Percentiles rank a stretch among this genome's conserved stretches.
Evolutionary conservation across 495 filamentous ascomycete genomes (phyloP).

Genomic region (Pyrenula massariospora): DNA sequence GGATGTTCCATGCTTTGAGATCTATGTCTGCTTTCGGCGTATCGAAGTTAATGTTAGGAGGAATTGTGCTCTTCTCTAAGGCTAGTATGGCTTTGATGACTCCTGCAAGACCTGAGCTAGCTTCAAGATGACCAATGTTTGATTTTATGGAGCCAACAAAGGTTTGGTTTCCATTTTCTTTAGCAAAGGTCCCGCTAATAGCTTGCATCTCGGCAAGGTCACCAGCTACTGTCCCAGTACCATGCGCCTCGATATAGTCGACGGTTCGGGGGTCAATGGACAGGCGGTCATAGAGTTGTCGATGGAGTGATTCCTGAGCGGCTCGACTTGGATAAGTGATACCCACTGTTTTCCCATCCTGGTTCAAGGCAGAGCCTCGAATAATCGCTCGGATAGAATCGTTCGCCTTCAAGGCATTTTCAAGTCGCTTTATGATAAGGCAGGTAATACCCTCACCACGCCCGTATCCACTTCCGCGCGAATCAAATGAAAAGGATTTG

Average conservation of each 20-base stretch:
- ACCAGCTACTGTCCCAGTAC: slow-evolving; percentile 8
- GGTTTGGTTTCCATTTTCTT: slow-evolving; percentile 2
- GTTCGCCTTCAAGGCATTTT: slow-evolving; percentile 15
- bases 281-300: slow-evolving; percentile 18
- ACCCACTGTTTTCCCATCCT: slow-evolving; percentile 5
- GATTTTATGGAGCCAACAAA: slow-evolving; percentile 36
- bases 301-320: slow-evolving; percentile 13
- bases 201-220: slow-evolving; percentile 8
- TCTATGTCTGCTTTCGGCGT: too few relatives aligned
- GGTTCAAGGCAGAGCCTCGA: slow-evolving; percentile 5
- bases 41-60: slow-evolving; percentile 4
- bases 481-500: slow-evolving; percentile 9
- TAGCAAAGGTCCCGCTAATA: slow-evolving; percentile 17
- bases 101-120: slow-evolving; percentile 16
- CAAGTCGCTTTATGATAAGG: slow-evolving; percentile 17
- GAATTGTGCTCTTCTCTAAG: slow-evolving; percentile 37
- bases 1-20: too few relatives aligned
- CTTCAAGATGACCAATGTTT: slow-evolving; percentile 43
- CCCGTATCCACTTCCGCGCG: slow-evolving; percentile 15
- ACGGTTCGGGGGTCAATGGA: slow-evolving; percentile 10
- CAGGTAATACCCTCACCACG: slow-evolving; percentile 20
- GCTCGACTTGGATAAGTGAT: slow-evolving; percentile 10
- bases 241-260: slow-evolving; percentile 25
- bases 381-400: slow-evolving; percentile 21
- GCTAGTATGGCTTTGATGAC: slow-evolving; percentile 24